Conservation (phyloP, 306 rosid species). For the Trifolium dubium region DNA sequence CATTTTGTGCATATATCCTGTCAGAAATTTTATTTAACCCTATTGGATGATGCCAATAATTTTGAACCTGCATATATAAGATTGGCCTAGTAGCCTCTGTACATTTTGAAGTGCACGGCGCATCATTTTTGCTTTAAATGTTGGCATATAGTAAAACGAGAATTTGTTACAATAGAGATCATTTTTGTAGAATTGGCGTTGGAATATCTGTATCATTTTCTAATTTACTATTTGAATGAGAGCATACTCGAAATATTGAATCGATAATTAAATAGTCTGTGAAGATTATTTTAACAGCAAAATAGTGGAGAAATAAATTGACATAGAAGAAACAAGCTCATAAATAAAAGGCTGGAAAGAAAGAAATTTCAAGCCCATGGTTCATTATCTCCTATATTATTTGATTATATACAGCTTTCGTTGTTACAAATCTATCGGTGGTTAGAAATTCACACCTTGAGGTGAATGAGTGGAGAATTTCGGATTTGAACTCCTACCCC, state of each 20-base stretch:
- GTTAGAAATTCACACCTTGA: too few species aligned
- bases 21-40: constrained; percentile 9
- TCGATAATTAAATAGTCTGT: neutral
- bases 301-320: neutral
- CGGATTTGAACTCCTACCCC: too few species aligned
- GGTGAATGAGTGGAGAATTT: too few species aligned
- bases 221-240: neutral
- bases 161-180: neutral
- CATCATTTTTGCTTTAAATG: constrained; percentile 9
- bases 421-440: neutral
- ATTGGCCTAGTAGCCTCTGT: constrained; percentile 25
- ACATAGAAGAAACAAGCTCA: neutral
- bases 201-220: constrained; percentile 1
- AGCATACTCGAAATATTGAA: neutral
- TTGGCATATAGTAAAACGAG: neutral
- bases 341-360: neutral
- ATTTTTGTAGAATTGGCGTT: constrained; percentile 6
- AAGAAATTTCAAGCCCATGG: neutral
- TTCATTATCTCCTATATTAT: neutral
- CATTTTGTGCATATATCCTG: constrained; percentile 23
- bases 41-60: constrained; percentile 5
- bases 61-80: constrained; percentile 6
- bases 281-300: neutral
- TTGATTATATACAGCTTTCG: neutral
- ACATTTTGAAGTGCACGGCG: neutral